phyloP scores from a whole-genome alignment of 2,329 filamentous ascomycete genomes.

The Ophiocordyceps sinensis region DNA sequence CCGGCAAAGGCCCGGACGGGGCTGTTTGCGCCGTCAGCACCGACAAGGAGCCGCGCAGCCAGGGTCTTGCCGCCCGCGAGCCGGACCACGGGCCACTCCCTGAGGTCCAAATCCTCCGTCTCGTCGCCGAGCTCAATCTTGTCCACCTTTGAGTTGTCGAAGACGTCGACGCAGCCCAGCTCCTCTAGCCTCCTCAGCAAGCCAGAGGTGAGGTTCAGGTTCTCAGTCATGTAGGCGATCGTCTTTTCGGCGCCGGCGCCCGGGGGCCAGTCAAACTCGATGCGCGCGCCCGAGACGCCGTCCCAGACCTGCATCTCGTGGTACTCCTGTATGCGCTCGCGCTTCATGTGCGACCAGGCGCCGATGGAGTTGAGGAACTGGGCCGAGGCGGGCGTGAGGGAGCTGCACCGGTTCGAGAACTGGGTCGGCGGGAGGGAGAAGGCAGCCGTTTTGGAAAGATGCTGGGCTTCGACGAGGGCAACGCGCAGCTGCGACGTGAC shows the following conservation, averaged over 20 bases:
- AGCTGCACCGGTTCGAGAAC: constrained; percentile 93
- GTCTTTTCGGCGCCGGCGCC: constrained; percentile 36
- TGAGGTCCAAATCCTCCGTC: constrained; percentile 57
- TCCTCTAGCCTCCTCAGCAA: constrained; percentile 59
- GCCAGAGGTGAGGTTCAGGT: constrained; percentile 71
- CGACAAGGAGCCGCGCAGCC: constrained; percentile 72
- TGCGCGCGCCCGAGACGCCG: constrained; percentile 71
- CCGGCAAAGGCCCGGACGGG: constrained; percentile 81
- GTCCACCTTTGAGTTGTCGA: constrained; percentile 65
- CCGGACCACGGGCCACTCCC: constrained; percentile 74
- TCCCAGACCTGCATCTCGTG: constrained; percentile 99
- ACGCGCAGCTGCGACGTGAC: constrained; percentile 64
- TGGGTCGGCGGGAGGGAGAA: constrained; percentile 52
- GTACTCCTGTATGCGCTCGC: constrained; percentile 67
- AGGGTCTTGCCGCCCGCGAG: constrained; percentile 54
- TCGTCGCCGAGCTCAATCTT: constrained; percentile 63
- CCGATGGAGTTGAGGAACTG: constrained; percentile 70
- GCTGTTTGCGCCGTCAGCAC: constrained; percentile 89
- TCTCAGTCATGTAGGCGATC: constrained; percentile 96
- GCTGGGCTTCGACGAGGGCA: constrained; percentile 81
- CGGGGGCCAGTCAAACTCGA: constrained; percentile 69
- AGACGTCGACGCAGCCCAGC: constrained; percentile 53
- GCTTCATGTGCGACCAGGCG: constrained; percentile 66
- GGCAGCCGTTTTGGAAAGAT: constrained; percentile 53
- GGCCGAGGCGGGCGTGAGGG: constrained; percentile 79